Conservation (phyloP, 345 rosid genomes). For the Rhodamnia argentea region DNA sequence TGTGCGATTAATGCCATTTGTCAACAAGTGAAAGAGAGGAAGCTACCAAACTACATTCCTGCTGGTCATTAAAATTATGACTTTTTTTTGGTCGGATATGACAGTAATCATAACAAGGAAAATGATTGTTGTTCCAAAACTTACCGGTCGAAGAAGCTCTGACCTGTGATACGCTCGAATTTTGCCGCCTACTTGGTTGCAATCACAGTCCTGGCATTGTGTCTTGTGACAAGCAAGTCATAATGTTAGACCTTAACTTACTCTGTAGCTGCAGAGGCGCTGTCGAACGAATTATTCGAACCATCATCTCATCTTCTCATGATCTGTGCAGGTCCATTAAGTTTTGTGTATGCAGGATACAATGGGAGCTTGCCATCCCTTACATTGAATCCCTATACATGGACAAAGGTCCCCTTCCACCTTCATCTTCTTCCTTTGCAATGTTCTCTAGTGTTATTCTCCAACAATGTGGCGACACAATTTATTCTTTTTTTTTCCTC, state of each 20-base stretch:
- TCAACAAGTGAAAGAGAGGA: not conserved
- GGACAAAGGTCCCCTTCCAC: conserved; percentile 4
- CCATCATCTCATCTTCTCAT: not conserved
- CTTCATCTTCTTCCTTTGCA: not conserved
- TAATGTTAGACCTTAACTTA: not conserved
- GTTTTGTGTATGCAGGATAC: not conserved
- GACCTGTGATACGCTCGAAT: not conserved
- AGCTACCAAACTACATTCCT: not conserved
- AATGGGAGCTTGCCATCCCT: conserved; percentile 8
- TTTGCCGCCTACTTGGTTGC: not conserved
- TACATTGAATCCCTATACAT: not conserved
- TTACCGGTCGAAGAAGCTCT: not conserved
- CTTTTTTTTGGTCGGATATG: not conserved
- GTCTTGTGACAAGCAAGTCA: not conserved
- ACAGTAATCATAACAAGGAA: not conserved
- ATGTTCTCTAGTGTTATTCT: not conserved
- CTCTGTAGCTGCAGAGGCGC: not conserved
- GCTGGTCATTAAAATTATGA: not conserved
- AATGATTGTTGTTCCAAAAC: not conserved
- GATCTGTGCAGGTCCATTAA: conserved; percentile 2
- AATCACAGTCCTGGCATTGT: not conserved
- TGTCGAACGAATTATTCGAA: not conserved
- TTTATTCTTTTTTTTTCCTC: not conserved
- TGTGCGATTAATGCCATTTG: not conserved
- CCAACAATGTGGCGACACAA: not conserved